These are phyloP conservation scores for Thozetella sp. DNA, from an alignment of 495 filamentous ascomycete genomes.

Conservation along the genomic window DNA sequence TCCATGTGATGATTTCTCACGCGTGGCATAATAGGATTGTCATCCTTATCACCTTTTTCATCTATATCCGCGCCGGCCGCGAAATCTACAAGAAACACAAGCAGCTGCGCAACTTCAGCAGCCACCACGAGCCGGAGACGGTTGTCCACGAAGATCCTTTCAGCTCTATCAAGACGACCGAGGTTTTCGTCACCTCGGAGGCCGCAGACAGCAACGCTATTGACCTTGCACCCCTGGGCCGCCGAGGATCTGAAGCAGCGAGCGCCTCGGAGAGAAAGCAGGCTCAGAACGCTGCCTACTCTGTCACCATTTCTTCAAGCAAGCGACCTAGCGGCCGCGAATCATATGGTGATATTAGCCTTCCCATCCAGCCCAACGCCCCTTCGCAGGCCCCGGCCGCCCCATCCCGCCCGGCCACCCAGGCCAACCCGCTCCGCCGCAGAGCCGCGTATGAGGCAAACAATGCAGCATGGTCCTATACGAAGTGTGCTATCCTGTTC, in stretches of 20 bases:
- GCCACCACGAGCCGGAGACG: slow-evolving; percentile 41
- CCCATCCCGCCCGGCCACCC: slow-evolving; percentile 8
- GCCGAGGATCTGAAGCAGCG: slow-evolving; percentile 10
- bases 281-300: slow-evolving; percentile 31
- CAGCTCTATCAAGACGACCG: slow-evolving; percentile 58
- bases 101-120: slow-evolving; percentile 46
- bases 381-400: slow-evolving; percentile 10
- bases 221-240: slow-evolving; percentile 23
- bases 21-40: slow-evolving; percentile 45
- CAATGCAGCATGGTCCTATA: slow-evolving; percentile 74
- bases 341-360: slow-evolving; percentile 17
- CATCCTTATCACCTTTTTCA: slow-evolving; percentile 67
- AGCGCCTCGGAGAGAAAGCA: slow-evolving; percentile 9
- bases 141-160: slow-evolving; percentile 35
- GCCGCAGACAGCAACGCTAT: slow-evolving; percentile 18
- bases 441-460: slow-evolving; percentile 33
- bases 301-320: slow-evolving; percentile 47
- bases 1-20: slow-evolving; percentile 8
- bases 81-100: slow-evolving; percentile 65
- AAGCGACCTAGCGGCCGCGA: slow-evolving; percentile 13
- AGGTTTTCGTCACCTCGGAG: slow-evolving; percentile 51
- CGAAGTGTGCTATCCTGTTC: slow-evolving; percentile 84
- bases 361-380: slow-evolving; percentile 15
- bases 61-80: slow-evolving; percentile 73
- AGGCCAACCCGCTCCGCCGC: slow-evolving; percentile 15